Percentiles rank a stretch among this genome's conserved stretches.
Conservation (phyloP, 345 rosid species). For the Alliaria petiolata region DNA sequence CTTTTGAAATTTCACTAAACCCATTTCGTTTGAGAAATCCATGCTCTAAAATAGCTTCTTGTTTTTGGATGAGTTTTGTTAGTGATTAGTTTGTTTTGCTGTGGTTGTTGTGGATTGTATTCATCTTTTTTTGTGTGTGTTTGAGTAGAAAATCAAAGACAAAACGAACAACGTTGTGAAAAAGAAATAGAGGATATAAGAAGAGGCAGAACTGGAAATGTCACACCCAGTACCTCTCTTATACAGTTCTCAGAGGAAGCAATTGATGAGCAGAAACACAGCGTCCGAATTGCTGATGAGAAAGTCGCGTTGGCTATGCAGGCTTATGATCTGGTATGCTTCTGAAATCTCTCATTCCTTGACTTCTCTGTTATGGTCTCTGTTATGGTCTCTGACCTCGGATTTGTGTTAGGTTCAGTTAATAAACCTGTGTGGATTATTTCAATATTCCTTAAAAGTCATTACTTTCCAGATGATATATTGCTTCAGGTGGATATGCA, state of each 20-base stretch:
- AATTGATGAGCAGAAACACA: conserved; percentile 92
- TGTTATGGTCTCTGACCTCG: too few relatives aligned
- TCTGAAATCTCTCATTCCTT: neutral
- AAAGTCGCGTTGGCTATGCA: conserved; percentile 87
- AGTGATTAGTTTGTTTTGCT: neutral
- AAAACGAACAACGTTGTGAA: conserved; percentile 84
- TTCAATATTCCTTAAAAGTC: conserved; percentile 11
- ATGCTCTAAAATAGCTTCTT: neutral
- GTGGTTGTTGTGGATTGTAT: neutral
- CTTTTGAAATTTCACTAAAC: neutral
- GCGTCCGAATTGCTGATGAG: conserved; percentile 92
- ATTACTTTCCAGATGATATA: conserved; percentile 24
- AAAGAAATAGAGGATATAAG: conserved; percentile 81
- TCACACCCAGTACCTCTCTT: conserved; percentile 47
- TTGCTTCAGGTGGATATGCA: conserved; percentile 88
- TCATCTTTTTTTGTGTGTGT: neutral
- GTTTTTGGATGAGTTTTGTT: neutral
- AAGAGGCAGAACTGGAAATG: conserved; percentile 57
- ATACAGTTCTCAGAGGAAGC: conserved; percentile 79
- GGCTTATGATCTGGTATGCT: conserved; percentile 83
- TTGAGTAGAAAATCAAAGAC: conserved; percentile 60
- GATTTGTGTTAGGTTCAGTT: conserved; percentile 13
- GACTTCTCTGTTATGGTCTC: too few relatives aligned
- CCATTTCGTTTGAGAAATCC: neutral
- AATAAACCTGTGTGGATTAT: neutral